Base-by-base conservation (phyloP, 371 early-diverging fungal genomes). In the Mortierella polycephala region DNA sequence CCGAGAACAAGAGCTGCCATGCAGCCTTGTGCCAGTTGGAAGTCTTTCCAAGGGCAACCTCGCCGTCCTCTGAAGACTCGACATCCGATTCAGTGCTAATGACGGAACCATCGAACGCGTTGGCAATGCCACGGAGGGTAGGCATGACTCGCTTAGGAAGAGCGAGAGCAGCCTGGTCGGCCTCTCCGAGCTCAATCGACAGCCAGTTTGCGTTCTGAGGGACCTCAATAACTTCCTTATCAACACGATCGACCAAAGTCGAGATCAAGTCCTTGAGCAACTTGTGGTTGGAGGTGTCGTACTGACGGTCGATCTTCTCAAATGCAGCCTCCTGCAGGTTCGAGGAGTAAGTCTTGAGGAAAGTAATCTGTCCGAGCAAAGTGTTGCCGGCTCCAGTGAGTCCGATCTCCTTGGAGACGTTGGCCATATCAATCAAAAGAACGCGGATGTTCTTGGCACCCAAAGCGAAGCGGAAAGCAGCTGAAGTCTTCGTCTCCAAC, bases 1-100 rank as follows among this genome's bases (percentile, higher is more conserved):
- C 95, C 37, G 90, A 88, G 85, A 96, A 96, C 73, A 93, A 86
- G 53, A 94, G 74, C 41, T 91, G 88, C 84, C 86, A 87, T n/a
- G 92, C 91, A 65, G 87, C 83, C 69, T 91, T 89, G 81, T 85
- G 86, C 64, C 83, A 86, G 57, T 75, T 83, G 16, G 84, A 83
- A 16, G 86, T 83, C 51, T 83, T 83, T 47, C 71, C 79, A 46
- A 74, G 72, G 46, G 73, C 84, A 39, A 81, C 84, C 44, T 75
- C 84, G n/a, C 85, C 86, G 8, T 85, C 87, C 45, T 76, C 85
- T n/a, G 60, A 65, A 30, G 67, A 71, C 44, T 71, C 53, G 0
- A 67, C 54, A 9, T 45, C 49, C 5, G 41, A 71, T n/a, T 12
- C 59, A 3, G 46, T 41, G 10, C 14, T 47, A 21, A 63, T 42